Percentiles rank a stretch among this genome's conserved stretches.
phyloP scores from a whole-genome alignment of 2,329 filamentous ascomycete genomes.

The Fusarium sarcochroum region DNA sequence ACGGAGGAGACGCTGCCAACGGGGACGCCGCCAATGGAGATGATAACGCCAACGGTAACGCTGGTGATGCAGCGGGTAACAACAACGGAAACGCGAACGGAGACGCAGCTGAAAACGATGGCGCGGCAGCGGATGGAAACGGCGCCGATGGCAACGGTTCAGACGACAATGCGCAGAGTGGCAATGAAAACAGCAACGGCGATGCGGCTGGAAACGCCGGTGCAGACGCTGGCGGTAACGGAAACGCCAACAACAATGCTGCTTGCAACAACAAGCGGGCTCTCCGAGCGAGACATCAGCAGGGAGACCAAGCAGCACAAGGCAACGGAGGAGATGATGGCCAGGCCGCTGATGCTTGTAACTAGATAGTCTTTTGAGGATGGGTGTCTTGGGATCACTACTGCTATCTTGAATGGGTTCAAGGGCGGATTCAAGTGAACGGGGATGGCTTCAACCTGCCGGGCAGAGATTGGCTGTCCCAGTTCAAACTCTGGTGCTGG shows the following conservation, averaged over 20 bases:
- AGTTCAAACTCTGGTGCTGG: constrained; percentile 15
- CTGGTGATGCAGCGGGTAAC: background rate
- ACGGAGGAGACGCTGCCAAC: background rate
- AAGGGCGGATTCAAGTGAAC: background rate
- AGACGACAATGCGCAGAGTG: background rate
- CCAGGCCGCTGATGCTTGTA: background rate
- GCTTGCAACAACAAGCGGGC: background rate
- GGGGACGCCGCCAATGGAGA: background rate
- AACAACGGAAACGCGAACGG: background rate
- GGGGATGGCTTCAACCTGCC: background rate
- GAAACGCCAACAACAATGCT: background rate
- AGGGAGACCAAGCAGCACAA: background rate
- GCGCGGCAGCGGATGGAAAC: background rate
- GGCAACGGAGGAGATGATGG: background rate
- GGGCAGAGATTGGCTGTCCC: background rate
- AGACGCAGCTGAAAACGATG: background rate
- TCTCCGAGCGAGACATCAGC: background rate
- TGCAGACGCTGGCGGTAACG: background rate
- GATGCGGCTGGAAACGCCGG: background rate
- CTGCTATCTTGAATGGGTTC: background rate
- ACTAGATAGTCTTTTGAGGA: background rate
- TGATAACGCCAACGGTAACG: background rate
- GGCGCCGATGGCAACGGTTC: background rate
- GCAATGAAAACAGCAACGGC: background rate
- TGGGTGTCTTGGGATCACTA: background rate